Evolutionary conservation across 2,329 filamentous ascomycete species (phyloP).

Genomic region (Trichoderma harzianum): DNA sequence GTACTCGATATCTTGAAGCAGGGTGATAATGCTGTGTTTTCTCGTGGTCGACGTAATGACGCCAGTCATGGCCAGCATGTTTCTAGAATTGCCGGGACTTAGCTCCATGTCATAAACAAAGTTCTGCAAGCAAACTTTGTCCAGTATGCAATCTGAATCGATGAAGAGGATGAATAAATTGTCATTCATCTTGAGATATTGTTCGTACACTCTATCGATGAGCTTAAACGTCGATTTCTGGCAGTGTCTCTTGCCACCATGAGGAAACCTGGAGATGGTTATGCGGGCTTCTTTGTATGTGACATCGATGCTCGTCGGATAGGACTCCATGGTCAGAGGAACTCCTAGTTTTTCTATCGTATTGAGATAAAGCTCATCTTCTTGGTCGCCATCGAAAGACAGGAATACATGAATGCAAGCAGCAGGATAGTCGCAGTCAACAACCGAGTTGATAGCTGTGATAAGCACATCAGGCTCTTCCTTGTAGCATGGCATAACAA

Average conservation of each 20-base stretch:
- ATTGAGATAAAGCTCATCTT: slow-evolving; percentile 84
- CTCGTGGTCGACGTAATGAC: slow-evolving; percentile 93
- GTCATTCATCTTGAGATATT: slow-evolving; percentile 83
- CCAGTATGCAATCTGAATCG: slow-evolving; percentile 93
- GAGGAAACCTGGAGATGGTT: slow-evolving; percentile 86
- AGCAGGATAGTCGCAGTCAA: slow-evolving; percentile 89
- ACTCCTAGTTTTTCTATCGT: slow-evolving; percentile 84
- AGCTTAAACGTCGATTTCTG: slow-evolving; percentile 92
- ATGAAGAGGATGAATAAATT: slow-evolving; percentile 96
- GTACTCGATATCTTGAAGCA: slow-evolving; percentile 97
- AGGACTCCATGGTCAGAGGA: slow-evolving; percentile 69
- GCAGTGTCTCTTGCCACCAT: slow-evolving; percentile 90
- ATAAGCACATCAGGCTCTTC: slow-evolving; percentile 82
- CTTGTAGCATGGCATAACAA: slow-evolving; percentile 96
- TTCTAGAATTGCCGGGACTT: slow-evolving; percentile 83
- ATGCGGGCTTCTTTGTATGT: slow-evolving; percentile 78
- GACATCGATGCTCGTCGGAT: slow-evolving; percentile 88
- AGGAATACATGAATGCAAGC: slow-evolving; percentile 93
- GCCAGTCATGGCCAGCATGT: slow-evolving; percentile 97
- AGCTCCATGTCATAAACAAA: slow-evolving; percentile 99
- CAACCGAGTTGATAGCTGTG: slow-evolving; percentile 84
- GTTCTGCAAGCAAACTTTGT: slow-evolving; percentile 88
- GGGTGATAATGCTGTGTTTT: slow-evolving; percentile 82
- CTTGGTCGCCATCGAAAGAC: slow-evolving; percentile 87
- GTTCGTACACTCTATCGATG: slow-evolving; percentile 86